phyloP scores from a whole-genome alignment of 179 eudicot genomes.

The Heliamphora pulchella region DNA sequence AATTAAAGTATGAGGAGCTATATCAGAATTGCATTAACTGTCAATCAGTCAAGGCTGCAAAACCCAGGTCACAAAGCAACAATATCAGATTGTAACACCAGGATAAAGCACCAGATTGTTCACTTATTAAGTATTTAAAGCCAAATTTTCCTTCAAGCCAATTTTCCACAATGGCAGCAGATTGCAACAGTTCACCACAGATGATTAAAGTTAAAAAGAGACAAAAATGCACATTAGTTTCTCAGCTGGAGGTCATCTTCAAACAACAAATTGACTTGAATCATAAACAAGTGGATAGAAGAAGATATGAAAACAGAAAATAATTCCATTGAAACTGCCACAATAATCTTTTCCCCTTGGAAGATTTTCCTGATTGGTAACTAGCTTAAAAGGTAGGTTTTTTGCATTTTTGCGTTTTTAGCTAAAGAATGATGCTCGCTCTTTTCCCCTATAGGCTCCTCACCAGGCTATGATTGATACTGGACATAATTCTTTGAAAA shows the following conservation, averaged over 20 bases:
- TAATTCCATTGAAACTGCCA: not conserved
- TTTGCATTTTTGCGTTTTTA: not conserved
- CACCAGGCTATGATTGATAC: not conserved
- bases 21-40: too few species aligned
- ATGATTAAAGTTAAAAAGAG: not conserved
- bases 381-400: too few species aligned
- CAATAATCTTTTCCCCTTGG: slow-evolving; percentile 1
- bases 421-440: not conserved
- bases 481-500: too few species aligned
- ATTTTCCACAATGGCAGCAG: too few species aligned
- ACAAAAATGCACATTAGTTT: not conserved
- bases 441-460: not conserved
- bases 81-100: not conserved
- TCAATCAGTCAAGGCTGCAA: too few species aligned
- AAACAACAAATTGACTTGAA: not conserved
- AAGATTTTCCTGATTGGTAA: not conserved
- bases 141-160: not conserved
- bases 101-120: not conserved
- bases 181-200: not conserved
- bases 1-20: too few species aligned
- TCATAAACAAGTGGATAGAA: not conserved
- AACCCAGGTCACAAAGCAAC: not conserved
- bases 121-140: not conserved
- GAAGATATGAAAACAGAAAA: not conserved
- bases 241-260: not conserved